Conservation (phyloP, 768 basidiomycete species). For the Suillus americanus region DNA sequence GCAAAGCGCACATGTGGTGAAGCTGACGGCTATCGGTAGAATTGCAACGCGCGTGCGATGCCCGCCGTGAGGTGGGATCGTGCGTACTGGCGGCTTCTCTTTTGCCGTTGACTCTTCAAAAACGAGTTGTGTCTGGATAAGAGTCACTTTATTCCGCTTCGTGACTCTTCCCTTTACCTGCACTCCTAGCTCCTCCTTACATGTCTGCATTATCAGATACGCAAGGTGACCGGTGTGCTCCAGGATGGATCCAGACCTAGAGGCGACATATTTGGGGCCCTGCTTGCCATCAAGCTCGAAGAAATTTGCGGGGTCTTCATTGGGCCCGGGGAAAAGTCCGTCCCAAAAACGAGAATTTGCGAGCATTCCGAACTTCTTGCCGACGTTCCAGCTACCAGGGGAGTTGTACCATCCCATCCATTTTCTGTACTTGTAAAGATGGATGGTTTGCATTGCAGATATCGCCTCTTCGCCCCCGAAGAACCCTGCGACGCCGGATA, state of each 20-base stretch:
- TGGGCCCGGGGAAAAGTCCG: slow-evolving; percentile 23
- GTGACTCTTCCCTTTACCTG: slow-evolving; percentile 17
- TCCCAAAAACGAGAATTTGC: slow-evolving; percentile 26
- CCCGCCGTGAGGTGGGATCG: background rate
- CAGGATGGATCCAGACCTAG: slow-evolving; percentile 26
- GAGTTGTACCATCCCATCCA: slow-evolving; percentile 38
- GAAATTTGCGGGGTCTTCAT: slow-evolving; percentile 18
- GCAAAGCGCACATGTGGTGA: slow-evolving; percentile 12
- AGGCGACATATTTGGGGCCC: slow-evolving; percentile 27
- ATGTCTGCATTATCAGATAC: slow-evolving; percentile 21
- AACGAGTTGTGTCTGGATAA: slow-evolving; percentile 11
- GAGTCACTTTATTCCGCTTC: slow-evolving; percentile 13
- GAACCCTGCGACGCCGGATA: slow-evolving; percentile 33
- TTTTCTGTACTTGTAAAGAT: slow-evolving; percentile 25
- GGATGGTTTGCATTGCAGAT: slow-evolving; percentile 29
- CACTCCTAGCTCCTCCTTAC: slow-evolving; percentile 10
- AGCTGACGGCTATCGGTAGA: slow-evolving; percentile 12
- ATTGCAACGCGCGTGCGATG: background rate
- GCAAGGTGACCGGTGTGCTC: slow-evolving; percentile 30
- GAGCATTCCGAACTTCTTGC: slow-evolving; percentile 28
- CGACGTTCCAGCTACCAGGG: slow-evolving; percentile 31
- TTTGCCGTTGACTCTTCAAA: background rate
- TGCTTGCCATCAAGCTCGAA: slow-evolving; percentile 25
- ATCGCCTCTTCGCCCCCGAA: slow-evolving; percentile 35
- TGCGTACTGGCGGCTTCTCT: background rate